Conservation (phyloP, 2,329 filamentous ascomycete species). For the Coleophoma cylindrospora region DNA sequence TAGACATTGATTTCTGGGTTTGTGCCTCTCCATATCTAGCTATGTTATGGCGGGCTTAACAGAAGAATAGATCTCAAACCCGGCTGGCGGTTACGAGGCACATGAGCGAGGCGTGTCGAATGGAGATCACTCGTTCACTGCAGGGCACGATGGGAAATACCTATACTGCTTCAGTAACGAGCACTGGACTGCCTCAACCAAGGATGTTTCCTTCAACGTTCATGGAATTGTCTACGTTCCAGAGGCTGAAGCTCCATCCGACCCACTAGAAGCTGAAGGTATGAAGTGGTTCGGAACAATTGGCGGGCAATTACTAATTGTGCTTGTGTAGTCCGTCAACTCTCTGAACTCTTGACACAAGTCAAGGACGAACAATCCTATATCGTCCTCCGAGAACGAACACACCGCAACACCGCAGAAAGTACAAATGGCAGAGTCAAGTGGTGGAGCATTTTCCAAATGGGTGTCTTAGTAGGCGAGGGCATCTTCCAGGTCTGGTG, state of each 20-base stretch:
- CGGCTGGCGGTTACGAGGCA: slow-evolving; percentile 67
- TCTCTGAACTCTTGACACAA: slow-evolving; percentile 81
- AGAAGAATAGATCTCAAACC: slow-evolving; percentile 65
- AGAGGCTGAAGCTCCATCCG: slow-evolving; percentile 75
- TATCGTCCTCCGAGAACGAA: slow-evolving; percentile 91
- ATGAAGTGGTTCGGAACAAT: slow-evolving; percentile 22
- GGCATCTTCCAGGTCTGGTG: slow-evolving; percentile 99
- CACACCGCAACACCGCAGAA: slow-evolving; percentile 96
- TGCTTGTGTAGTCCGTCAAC: slow-evolving; percentile 59
- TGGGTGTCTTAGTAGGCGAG: slow-evolving; percentile 82
- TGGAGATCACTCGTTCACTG: slow-evolving; percentile 90
- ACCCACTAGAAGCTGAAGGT: slow-evolving; percentile 91
- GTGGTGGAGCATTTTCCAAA: slow-evolving; percentile 99
- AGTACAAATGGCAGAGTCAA: slow-evolving; percentile 97
- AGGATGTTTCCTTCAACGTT: slow-evolving; percentile 99
- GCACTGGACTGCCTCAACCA: slow-evolving; percentile 91
- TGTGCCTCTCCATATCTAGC: slow-evolving; percentile 22
- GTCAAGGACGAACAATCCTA: slow-evolving; percentile 98
- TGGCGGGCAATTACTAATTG: not conserved
- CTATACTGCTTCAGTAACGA: slow-evolving; percentile 99
- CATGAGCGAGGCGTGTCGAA: slow-evolving; percentile 79
- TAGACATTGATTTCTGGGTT: slow-evolving; percentile 99
- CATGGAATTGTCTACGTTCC: slow-evolving; percentile 97
- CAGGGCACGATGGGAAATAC: slow-evolving; percentile 81
- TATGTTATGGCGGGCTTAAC: slow-evolving; percentile 8